phyloP scores from a whole-genome alignment of 208 protist genomes.

The Leishmania aethiopica region DNA sequence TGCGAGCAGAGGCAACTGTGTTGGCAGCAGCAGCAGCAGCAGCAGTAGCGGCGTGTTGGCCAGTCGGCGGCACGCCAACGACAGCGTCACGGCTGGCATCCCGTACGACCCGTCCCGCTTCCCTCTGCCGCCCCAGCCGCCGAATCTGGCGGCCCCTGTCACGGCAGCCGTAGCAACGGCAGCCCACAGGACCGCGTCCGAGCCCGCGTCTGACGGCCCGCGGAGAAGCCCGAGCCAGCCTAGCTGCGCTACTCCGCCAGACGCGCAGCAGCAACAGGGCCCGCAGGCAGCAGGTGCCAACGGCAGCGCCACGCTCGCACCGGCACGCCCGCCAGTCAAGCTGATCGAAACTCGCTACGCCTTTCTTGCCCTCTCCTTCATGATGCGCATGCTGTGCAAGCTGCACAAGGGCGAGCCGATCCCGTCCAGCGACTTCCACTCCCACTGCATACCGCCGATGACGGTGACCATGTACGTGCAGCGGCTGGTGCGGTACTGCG shows the following conservation, averaged over 20 bases:
- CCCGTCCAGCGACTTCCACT: conserved; percentile 80
- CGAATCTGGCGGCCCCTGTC: neutral
- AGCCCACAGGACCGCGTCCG: neutral
- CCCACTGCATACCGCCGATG: conserved; percentile 73
- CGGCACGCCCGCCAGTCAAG: conserved; percentile 6
- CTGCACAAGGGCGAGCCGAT: conserved; percentile 58
- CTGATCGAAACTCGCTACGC: conserved; percentile 40
- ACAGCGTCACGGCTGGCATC: conserved; percentile 37
- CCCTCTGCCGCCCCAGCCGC: conserved; percentile 13
- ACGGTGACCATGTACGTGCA: conserved; percentile 82
- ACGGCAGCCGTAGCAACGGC: conserved; percentile 3
- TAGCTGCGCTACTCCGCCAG: conserved; percentile 28
- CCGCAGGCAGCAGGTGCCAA: neutral
- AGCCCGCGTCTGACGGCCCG: neutral
- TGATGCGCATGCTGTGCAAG: conserved; percentile 66
- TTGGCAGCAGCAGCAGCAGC: neutral
- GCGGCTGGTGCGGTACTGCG: conserved; percentile 84
- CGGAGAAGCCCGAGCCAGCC: conserved; percentile 8
- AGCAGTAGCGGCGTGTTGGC: neutral
- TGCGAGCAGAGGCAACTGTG: neutral
- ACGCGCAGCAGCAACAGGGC: conserved; percentile 2
- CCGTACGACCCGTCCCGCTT: conserved; percentile 27
- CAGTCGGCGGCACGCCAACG: conserved; percentile 17
- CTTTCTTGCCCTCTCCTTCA: conserved; percentile 42
- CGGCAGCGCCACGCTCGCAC: neutral